Evolutionary conservation across 176 grass and related monocot genomes (phyloP), one percentile per base, ranked within the genome.

Genomic region (Poa annua): DNA sequence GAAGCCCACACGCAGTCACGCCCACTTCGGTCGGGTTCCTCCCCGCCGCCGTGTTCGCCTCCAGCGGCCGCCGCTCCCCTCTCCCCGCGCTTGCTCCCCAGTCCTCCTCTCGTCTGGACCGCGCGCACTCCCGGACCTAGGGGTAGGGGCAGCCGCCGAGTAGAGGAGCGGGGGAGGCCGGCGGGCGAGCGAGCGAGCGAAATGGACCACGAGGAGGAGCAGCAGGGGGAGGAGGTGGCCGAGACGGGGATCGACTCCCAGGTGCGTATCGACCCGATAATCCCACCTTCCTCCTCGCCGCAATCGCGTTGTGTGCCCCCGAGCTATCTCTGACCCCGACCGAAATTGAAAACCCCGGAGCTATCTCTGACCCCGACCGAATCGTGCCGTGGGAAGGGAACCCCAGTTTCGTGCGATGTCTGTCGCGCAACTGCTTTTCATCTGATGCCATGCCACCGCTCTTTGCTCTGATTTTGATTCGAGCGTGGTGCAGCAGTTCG

Each of bases 171-270:
- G 67, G 38, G 51, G 33, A 36, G 56, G 80, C 41, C 21, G 52
- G 53, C 41, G 33, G 52, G 53, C 54, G 25, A 5, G 78, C 66
- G 34, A 36, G 38, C 38, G 67, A 47, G 85, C 50, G 71, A 29
- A 84, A 88, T 88, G 86, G 86, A 78, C 19, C 53, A 78, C 9
- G 64, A 53, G 33, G 78, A 89, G 33, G 71, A 88, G 15, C 84
- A 76, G 14, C 76, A 83, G 69, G 78, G 83, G 29, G 29, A 29
- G 29, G 88, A 88, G 75, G 72, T 94, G 35, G 71, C 78, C 15
- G 88, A 91, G 52, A 94, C 76, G 55, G 92, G 74, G 77, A 69
- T 71, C 75, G 86, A 94, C 73, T 88, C 88, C 36, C 92, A 94
- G 88, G 92, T 91, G n/a, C 71, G 64, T 83, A 62, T 80, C 66